phyloP scores from a whole-genome alignment of 2,329 filamentous ascomycete genomes.

The Torrubiella hemipterigena region DNA sequence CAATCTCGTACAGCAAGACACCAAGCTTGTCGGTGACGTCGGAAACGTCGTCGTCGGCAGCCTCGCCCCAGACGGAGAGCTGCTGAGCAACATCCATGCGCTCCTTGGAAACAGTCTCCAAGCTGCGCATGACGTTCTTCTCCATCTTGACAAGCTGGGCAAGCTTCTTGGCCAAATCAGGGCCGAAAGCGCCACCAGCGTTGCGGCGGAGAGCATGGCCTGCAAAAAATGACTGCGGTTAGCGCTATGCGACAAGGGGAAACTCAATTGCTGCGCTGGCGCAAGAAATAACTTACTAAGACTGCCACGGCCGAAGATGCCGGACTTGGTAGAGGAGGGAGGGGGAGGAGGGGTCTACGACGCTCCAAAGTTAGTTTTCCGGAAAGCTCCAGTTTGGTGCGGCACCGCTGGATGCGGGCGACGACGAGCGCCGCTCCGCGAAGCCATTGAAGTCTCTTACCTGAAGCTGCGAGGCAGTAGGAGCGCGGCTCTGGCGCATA shows the following conservation, averaged over 20 bases:
- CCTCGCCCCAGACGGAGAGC: conserved; percentile 95
- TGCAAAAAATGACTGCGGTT: conserved; percentile 13
- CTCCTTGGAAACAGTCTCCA: conserved; percentile 90
- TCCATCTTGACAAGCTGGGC: conserved; percentile 99
- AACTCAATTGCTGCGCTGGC: background rate
- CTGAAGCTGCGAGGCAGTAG: conserved; percentile 72
- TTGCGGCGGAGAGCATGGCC: conserved; percentile 61
- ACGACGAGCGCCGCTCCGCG: background rate
- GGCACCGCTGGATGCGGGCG: conserved; percentile 3
- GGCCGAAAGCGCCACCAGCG: conserved; percentile 63
- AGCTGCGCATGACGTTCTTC: conserved; percentile 99
- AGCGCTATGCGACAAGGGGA: background rate
- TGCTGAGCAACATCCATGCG: conserved; percentile 99
- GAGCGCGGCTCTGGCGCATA: conserved; percentile 94
- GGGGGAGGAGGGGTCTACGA: conserved; percentile 83
- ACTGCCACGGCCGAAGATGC: conserved; percentile 75
- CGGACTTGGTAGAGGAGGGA: conserved; percentile 79
- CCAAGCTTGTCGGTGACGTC: conserved; percentile 98
- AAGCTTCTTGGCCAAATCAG: conserved; percentile 94
- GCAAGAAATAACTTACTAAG: conserved; percentile 83
- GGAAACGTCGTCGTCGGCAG: conserved; percentile 91
- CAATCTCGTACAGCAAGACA: conserved; percentile 95
- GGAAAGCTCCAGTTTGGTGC: too few species aligned
- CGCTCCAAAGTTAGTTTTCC: too few species aligned
- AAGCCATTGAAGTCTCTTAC: conserved; percentile 21